Evolutionary conservation across 768 basidiomycete species (phyloP), one percentile per base, ranked within the genome.

Genomic region (Polyporus arcularius): DNA sequence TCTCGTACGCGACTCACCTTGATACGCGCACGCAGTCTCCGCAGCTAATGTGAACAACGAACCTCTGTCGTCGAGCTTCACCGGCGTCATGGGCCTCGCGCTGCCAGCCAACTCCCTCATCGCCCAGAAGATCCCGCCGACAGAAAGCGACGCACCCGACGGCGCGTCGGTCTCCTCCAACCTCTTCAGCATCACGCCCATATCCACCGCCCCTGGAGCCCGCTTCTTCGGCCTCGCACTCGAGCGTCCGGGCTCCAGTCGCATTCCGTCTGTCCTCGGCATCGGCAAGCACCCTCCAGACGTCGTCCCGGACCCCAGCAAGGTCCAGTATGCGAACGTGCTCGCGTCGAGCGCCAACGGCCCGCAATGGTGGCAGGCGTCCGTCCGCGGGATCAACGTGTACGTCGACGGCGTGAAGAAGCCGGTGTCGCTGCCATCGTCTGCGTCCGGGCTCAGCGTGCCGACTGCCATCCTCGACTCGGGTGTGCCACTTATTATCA

Each of bases 381-480:
- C 71, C 8, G 76, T 92, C 1, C 67, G 75, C 18, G 86, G 74
- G 0, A 84, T 92, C 40, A 85, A 84, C 2, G 84, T 89, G 12
- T 90, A 85, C 65, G 78, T 81, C 15, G 66, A 82, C 61, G 82
- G 83, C 0, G 67, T 72, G 54, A 55, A 70, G 4, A 74, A 68
- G 53, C 70, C 73, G 0, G 68, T 91, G 2, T 42, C 68, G 0
- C 59, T 91, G 0, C 78, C 79, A 1, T 55, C 65, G 16, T 76
- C 79, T 1, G 69, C 38, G 3, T 4, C 30, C 6, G 54, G 70
- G 1, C 77, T 73, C 0, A 85, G 75, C 21, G 80, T 74, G 42
- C 90, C 89, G 0, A 82, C 79, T 46, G 90, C 88, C 4, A 80
- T 90, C n/a, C 68, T 92, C 38, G 91, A 93, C 70, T 83, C 86